These are phyloP conservation scores for Cudoniella acicularis DNA, from an alignment of 495 filamentous ascomycete genomes.

Conservation along the genomic window DNA sequence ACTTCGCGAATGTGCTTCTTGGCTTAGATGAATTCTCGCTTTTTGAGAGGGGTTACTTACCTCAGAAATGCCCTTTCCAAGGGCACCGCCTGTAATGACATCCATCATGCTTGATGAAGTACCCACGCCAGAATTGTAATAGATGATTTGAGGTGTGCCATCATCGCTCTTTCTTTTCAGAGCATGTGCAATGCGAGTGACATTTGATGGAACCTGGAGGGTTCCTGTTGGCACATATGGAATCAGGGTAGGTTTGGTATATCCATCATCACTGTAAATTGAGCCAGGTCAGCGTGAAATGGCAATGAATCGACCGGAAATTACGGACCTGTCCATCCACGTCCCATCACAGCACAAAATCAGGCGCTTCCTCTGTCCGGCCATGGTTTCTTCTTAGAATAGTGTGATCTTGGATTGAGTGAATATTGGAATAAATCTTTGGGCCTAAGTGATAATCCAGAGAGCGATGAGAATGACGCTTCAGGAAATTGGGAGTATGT, in stretches of 20 bases:
- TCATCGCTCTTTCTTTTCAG: slow-evolving; percentile 29
- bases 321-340: slow-evolving; percentile 19
- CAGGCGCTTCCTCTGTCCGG: slow-evolving; percentile 9
- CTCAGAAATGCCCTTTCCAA: slow-evolving; percentile 25
- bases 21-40: neutral
- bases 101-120: slow-evolving; percentile 15
- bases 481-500: neutral
- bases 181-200: slow-evolving; percentile 46
- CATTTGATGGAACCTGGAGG: slow-evolving; percentile 33
- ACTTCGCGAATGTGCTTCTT: slow-evolving; percentile 56
- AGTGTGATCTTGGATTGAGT: neutral
- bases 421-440: neutral
- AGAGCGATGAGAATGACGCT: neutral
- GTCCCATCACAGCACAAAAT: slow-evolving; percentile 25
- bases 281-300: neutral
- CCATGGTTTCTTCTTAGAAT: neutral
- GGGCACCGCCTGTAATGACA: slow-evolving; percentile 17
- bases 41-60: slow-evolving; percentile 37
- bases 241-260: slow-evolving; percentile 21
- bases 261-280: slow-evolving; percentile 21
- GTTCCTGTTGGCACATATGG: slow-evolving; percentile 22
- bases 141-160: slow-evolving; percentile 40
- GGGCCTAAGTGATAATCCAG: neutral
- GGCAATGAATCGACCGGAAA: neutral
- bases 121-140: slow-evolving; percentile 51